These are phyloP conservation scores for Linderina pennispora DNA, from an alignment of 192 early-diverging fungal species.

Conservation along the genomic window DNA sequence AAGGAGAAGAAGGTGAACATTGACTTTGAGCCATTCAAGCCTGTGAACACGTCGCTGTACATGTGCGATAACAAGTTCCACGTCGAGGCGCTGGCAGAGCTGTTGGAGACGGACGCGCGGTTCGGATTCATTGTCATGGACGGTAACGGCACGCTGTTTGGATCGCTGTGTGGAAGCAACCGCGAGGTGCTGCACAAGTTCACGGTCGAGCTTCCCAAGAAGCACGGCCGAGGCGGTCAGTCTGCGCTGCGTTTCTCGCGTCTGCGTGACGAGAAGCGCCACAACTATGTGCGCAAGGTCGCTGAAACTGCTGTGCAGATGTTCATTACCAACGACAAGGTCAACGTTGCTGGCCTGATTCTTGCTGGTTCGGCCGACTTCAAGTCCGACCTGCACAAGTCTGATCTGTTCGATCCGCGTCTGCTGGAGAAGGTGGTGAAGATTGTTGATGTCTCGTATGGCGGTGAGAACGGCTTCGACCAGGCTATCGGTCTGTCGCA, in stretches of 20 bases:
- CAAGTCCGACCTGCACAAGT: constrained; percentile 93
- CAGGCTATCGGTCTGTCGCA: constrained; percentile 92
- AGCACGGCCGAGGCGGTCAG: constrained; percentile 99
- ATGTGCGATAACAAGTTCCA: constrained; percentile 99
- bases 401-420: constrained; percentile 94
- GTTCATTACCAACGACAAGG: constrained; percentile 90
- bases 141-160: constrained; percentile 95
- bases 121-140: constrained; percentile 99
- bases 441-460: constrained; percentile 96
- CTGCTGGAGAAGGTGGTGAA: constrained; percentile 85
- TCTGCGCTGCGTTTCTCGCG: constrained; percentile 99
- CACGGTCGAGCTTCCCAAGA: constrained; percentile 96
- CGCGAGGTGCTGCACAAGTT: constrained; percentile 93
- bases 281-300: constrained; percentile 98
- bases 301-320: constrained; percentile 95
- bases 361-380: constrained; percentile 99
- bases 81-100: constrained; percentile 83
- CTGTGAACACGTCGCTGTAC: constrained; percentile 98
- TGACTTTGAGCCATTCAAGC: constrained; percentile 99
- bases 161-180: constrained; percentile 88
- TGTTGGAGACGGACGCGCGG: constrained; percentile 89
- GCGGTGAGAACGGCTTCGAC: constrained; percentile 99
- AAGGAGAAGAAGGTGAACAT: constrained; percentile 99
- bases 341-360: constrained; percentile 63
- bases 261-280: constrained; percentile 97